Base-by-base conservation (phyloP, 164 flowering plant genomes). In the Piper longum region DNA sequence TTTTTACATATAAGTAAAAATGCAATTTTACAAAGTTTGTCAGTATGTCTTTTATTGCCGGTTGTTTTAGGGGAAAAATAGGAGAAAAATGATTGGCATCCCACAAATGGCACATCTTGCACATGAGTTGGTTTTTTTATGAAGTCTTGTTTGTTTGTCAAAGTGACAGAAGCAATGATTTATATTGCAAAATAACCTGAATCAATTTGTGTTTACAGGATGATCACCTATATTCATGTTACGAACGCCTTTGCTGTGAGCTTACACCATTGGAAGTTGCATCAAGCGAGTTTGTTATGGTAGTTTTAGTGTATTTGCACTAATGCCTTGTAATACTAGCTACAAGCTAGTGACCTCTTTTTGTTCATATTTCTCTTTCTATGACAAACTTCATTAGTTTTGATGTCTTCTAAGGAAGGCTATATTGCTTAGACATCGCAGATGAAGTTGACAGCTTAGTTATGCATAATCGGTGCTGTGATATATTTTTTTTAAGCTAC, bases 221-320 rank as follows among this genome's bases (percentile, higher is more conserved):
- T 54, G 98, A 92, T 80, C 98, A 91, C 9, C 67, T 92, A 66
- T 80, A 79, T 72, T 73, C 80, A 67, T 84, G 75, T 61, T 92
- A 92, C 71, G 75, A 77, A 57, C 80, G 82, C 55, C 93, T 92
- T 66, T 80, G 67, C 43, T 89, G 95, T 75, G 84, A 83, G 65
- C 61, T 89, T 64, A 64, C 61, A 19, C 85, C 98, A 2, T 44
- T 92, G 69, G 88, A 83, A 54, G 80, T 54, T 68, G 79, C 65
- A 78, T 80, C 86, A 1, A 61, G 72, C 62, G 98, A 92, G 71
- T 85, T 75, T 65, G 67, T 76, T 18, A 76, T 84, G 91, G 96
- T 91, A 82, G 55, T 55, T 1, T 41, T 57, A 41, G 3, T 48
- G 9, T 5, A 9, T 8, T 48, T 9, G 11, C 14, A 9, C 14